phyloP scores from a whole-genome alignment of 768 basidiomycete species.

The Amanita thiersii region DNA sequence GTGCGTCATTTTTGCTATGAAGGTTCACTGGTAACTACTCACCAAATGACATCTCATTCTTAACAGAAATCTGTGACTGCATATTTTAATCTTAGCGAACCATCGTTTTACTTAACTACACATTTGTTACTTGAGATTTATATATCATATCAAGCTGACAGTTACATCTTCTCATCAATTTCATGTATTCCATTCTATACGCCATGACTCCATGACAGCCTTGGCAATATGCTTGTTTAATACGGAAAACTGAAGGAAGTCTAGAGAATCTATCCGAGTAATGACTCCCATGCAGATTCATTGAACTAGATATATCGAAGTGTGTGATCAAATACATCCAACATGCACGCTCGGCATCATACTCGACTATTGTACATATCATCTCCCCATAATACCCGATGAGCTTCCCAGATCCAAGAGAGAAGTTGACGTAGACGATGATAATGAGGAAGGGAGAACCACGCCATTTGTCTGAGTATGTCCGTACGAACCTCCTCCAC shows the following conservation, averaged over 20 bases:
- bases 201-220: too few relatives aligned
- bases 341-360: neutral
- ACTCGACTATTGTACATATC: neutral
- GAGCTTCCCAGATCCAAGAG: constrained; percentile 4
- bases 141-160: too few relatives aligned
- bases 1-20: constrained; percentile 27
- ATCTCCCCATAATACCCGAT: neutral
- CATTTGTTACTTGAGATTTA: neutral
- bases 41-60: neutral
- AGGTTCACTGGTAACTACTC: neutral
- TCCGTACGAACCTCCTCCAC: constrained; percentile 21
- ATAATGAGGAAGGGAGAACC: constrained; percentile 13
- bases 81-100: constrained; percentile 38
- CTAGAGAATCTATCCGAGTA: too few relatives aligned
- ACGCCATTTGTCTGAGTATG: constrained; percentile 31
- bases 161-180: too few relatives aligned
- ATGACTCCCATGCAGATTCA: too few relatives aligned
- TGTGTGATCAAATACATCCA: neutral
- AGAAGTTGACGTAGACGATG: constrained; percentile 6
- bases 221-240: too few relatives aligned
- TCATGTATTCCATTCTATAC: too few relatives aligned
- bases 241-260: too few relatives aligned
- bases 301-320: too few relatives aligned
- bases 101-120: neutral
- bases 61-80: constrained; percentile 67